Base-by-base conservation (phyloP, 768 basidiomycete genomes). In the Tylopilus vinaceipallidus region DNA sequence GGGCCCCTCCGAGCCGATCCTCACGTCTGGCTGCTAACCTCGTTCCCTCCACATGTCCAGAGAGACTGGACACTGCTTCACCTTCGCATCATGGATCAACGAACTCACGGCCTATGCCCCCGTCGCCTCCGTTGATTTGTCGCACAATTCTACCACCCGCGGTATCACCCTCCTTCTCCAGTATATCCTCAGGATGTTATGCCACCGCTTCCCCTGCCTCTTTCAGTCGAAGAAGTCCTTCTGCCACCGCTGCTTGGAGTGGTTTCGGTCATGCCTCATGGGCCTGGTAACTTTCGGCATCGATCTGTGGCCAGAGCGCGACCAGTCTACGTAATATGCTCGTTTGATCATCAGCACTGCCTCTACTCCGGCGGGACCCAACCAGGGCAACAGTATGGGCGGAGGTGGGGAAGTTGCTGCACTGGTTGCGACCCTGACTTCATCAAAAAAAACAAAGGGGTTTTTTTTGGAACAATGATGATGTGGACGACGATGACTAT, bases 401-500 rank as follows among this genome's bases (percentile, higher is more conserved):
- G 74, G 63, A 13, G 82, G 74, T 11, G 90, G 86, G 0, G 86
- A 94, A 51, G 92, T 92, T 0, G 76, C 82, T 4, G 90, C 91
- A 9, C 72, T 97, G 39, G 94, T 91, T 6, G 87, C 82, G 42
- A 93, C 93, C 1, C 68, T 98, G 54, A n/a, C n/a, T n/a, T n/a
- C n/a, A 71, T 84, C 58, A 81, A 86, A 64, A 73, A 93, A 57
- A 95, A 90, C 64, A 91, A 88, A 72, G 86, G 89, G 62, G n/a
- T n/a, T n/a, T n/a, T n/a, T 71, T 95, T 57, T 91, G 88, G 2
- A 91, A 93, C 57, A 89, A 87, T 59, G 88, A 90, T 57, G 86
- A 87, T 42, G 86, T 86, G 19, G 87, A 88, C 5, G 84, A 84
- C 0, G 84, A 86, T 19, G 83, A 84, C 29, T 84, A 85, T 72